Evolutionary conservation across 2,329 filamentous ascomycete species (phyloP).

Genomic region (Cryoendolithus antarcticus): DNA sequence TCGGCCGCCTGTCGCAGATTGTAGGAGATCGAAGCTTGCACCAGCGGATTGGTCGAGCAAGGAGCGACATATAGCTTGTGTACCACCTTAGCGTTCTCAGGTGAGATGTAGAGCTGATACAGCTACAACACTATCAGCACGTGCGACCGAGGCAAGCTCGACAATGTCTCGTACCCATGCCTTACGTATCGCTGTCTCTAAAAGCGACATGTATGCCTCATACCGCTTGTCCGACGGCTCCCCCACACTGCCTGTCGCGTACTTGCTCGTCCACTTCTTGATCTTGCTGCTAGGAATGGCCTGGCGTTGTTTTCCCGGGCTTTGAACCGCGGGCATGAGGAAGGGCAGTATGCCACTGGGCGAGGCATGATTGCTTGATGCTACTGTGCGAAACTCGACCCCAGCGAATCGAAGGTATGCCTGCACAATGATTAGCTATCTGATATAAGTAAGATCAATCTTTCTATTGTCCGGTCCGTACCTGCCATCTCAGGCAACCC

Average conservation of each 20-base stretch:
- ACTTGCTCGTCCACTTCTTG: constrained; percentile 47
- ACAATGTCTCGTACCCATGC: constrained; percentile 55
- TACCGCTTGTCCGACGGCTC: constrained; percentile 45
- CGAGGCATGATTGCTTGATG: constrained; percentile 87
- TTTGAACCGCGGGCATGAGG: constrained; percentile 46
- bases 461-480: constrained; percentile 28
- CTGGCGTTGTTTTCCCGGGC: constrained; percentile 19
- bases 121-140: constrained; percentile 36
- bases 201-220: constrained; percentile 65
- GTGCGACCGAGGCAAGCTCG: no score
- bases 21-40: constrained; percentile 49
- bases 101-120: constrained; percentile 67
- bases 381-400: constrained; percentile 51
- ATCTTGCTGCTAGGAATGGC: constrained; percentile 52
- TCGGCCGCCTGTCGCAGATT: constrained; percentile 63
- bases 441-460: no score
- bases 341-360: constrained; percentile 83
- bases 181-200: constrained; percentile 66
- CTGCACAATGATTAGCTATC: constrained; percentile 32
- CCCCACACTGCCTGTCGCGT: constrained; percentile 17
- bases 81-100: constrained; percentile 56
- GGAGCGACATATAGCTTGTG: constrained; percentile 56
- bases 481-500: constrained; percentile 92
- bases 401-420: constrained; percentile 69
- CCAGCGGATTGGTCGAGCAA: constrained; percentile 47